Evolutionary conservation across 1,139 yeast genomes (phyloP).

Genomic region (Wickerhamomyces sp.): DNA sequence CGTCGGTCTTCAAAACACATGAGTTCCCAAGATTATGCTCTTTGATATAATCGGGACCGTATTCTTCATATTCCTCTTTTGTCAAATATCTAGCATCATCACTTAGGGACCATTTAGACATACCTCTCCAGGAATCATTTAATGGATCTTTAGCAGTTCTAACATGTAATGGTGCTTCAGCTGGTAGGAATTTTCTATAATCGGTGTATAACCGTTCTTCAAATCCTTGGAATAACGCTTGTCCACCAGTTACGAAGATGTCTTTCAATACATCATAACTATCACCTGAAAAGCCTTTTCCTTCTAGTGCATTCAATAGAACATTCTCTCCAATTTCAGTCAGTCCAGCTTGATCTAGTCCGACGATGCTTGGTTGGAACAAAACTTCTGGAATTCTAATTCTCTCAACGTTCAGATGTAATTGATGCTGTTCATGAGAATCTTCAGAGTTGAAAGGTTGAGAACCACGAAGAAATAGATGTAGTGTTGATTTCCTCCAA

Average conservation of each 20-base stretch:
- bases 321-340: slow-evolving; percentile 71
- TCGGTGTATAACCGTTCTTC: slow-evolving; percentile 62
- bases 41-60: slow-evolving; percentile 84
- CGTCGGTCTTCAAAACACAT: slow-evolving; percentile 6
- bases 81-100: slow-evolving; percentile 52
- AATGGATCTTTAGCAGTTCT: slow-evolving; percentile 62
- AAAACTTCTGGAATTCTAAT: slow-evolving; percentile 88
- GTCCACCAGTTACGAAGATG: slow-evolving; percentile 84
- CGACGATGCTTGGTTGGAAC: slow-evolving; percentile 94
- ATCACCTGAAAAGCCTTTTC: slow-evolving; percentile 50
- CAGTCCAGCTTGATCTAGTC: slow-evolving; percentile 92
- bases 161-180: slow-evolving; percentile 56
- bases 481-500: slow-evolving; percentile 78
- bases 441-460: slow-evolving; percentile 63
- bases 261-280: slow-evolving; percentile 35
- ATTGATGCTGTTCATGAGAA: slow-evolving; percentile 73
- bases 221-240: slow-evolving; percentile 60
- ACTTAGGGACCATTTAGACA: slow-evolving; percentile 70
- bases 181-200: slow-evolving; percentile 66
- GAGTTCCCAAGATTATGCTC: slow-evolving; percentile 79
- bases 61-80: slow-evolving; percentile 74
- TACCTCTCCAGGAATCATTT: slow-evolving; percentile 90
- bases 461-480: slow-evolving; percentile 87
- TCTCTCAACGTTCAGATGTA: slow-evolving; percentile 86
- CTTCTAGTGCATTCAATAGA: slow-evolving; percentile 53